phyloP scores from a whole-genome alignment of 1,284 basidiomycete genomes.

The Schizophyllum commune region DNA sequence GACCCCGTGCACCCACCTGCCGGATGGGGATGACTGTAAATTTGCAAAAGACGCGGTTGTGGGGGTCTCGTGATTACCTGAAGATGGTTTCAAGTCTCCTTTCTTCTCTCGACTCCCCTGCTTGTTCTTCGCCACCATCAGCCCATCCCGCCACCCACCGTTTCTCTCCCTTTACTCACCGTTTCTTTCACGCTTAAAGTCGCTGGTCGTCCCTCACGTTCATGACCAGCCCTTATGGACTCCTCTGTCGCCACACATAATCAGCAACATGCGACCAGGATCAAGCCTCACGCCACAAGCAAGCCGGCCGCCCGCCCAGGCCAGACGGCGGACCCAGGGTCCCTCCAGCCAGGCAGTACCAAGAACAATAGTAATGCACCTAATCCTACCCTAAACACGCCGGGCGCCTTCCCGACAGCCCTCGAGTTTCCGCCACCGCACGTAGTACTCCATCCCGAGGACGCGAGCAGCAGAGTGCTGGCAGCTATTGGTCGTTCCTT shows the following conservation, averaged over 20 bases:
- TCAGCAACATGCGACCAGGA: conserved; percentile 49
- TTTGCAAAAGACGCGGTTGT: conserved; percentile 2
- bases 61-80: background rate
- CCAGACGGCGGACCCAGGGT: conserved; percentile 29
- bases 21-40: conserved; percentile 3
- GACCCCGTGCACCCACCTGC: background rate
- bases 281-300: conserved; percentile 43
- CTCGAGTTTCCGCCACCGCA: conserved; percentile 49
- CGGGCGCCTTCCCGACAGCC: conserved; percentile 7
- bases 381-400: background rate
- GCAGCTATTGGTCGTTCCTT: conserved; percentile 63
- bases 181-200: conserved; percentile 1
- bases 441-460: conserved; percentile 63
- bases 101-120: conserved; percentile 20
- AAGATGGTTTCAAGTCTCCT: conserved; percentile 1
- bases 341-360: conserved; percentile 6
- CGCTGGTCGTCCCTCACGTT: conserved; percentile 19
- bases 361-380: conserved; percentile 3
- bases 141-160: conserved; percentile 35
- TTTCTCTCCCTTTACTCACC: background rate
- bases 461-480: conserved; percentile 61
- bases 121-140: conserved; percentile 20
- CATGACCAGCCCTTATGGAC: conserved; percentile 30
- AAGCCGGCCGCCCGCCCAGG: conserved; percentile 43
- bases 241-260: conserved; percentile 16